A percentile compares a stretch with the other conserved stretches of the same genome.
Evolutionary conservation across 129 eudicot genomes (phyloP).

Genomic region (Flaveria sonorensis): DNA sequence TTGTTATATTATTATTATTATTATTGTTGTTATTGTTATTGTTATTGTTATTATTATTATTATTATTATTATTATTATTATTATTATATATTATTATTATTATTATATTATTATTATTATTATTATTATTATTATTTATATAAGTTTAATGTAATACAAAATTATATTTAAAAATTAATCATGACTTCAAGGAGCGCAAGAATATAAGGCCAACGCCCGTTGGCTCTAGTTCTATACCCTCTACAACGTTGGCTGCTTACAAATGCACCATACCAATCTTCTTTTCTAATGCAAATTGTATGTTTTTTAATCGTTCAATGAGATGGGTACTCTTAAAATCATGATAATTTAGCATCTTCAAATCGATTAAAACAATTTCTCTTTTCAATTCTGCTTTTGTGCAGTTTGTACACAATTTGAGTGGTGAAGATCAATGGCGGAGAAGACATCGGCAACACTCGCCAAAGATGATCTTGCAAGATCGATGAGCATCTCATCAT

Average conservation of each 20-base stretch:
- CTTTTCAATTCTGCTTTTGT: not conserved
- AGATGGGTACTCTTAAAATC: too few relatives aligned
- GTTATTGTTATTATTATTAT: too few relatives aligned
- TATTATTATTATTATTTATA: too few relatives aligned
- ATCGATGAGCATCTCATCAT: slow-evolving; percentile 54
- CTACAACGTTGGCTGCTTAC: not conserved
- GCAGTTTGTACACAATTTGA: not conserved
- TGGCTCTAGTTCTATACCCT: not conserved
- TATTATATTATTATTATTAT: too few relatives aligned
- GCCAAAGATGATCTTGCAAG: slow-evolving; percentile 49
- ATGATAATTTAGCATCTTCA: too few relatives aligned
- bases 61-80: too few relatives aligned
- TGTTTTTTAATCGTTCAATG: not conserved
- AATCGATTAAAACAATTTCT: not conserved
- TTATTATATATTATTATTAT: too few relatives aligned
- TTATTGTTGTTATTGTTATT: too few relatives aligned
- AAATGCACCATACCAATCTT: not conserved
- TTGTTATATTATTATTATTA: too few relatives aligned
- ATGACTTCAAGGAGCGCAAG: not conserved
- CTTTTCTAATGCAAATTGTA: not conserved
- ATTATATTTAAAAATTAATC: not conserved
- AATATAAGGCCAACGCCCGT: not conserved
- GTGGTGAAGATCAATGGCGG: slow-evolving; percentile 36
- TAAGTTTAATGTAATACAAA: not conserved
- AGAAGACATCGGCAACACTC: slow-evolving; percentile 18